Conservation (phyloP, 1,284 basidiomycete genomes). For the Cryptococcus jaspeensis region DNA sequence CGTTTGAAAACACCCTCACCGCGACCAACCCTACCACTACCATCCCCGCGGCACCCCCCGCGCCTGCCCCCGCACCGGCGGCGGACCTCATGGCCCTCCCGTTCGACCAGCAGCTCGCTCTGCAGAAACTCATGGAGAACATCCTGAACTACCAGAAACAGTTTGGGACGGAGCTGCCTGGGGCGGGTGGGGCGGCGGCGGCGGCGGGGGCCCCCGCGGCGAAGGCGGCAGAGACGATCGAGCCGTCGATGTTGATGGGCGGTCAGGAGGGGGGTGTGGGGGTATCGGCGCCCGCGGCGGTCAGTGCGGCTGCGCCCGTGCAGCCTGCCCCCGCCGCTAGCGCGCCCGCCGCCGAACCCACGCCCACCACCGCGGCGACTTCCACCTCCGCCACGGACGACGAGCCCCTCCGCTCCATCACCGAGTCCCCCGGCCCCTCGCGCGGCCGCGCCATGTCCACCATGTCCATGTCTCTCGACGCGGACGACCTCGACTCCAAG, state of each 20-base stretch:
- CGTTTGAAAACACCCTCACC: conserved; percentile 4
- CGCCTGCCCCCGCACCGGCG: not conserved
- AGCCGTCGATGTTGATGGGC: conserved; percentile 29
- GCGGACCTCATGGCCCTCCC: conserved; percentile 26
- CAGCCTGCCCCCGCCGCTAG: not conserved
- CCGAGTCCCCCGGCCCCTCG: conserved; percentile 16
- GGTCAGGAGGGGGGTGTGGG: not conserved
- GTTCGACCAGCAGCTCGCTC: conserved; percentile 39
- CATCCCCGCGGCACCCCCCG: conserved; percentile 9
- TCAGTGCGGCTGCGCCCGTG: conserved; percentile 2
- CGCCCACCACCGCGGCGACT: not conserved
- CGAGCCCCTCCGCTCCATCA: conserved; percentile 35
- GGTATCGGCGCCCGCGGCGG: not conserved
- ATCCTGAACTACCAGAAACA: conserved; percentile 38
- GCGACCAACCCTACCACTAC: conserved; percentile 2
- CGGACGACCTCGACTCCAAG: conserved; percentile 30
- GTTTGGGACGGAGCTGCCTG: conserved; percentile 26
- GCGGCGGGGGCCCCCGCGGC: not conserved
- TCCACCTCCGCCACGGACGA: conserved; percentile 18
- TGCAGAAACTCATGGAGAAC: conserved; percentile 41
- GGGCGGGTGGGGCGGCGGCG: not conserved
- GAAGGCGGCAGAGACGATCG: conserved; percentile 14
- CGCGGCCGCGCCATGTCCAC: conserved; percentile 7
- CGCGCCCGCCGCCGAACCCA: conserved; percentile 3
- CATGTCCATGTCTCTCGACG: conserved; percentile 2